Conservation (phyloP, 2,329 filamentous ascomycete species). For the Alternaria ventricosa region DNA sequence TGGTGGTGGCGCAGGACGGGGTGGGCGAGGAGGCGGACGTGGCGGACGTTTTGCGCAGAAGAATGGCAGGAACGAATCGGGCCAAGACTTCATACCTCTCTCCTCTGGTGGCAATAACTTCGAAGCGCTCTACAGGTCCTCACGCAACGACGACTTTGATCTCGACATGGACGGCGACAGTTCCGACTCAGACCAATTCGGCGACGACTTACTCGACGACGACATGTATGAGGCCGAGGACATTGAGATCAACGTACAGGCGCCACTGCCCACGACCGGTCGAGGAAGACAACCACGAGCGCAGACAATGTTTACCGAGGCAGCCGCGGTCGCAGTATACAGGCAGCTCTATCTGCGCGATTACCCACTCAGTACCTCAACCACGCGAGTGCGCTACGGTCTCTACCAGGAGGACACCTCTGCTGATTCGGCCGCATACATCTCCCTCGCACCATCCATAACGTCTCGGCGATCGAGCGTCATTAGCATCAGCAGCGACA, state of each 20-base stretch:
- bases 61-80: constrained; percentile 4
- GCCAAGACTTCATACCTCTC: constrained; percentile 20
- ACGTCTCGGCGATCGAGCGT: constrained; percentile 17
- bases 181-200: constrained; percentile 3
- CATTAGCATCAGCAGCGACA: constrained; percentile 17
- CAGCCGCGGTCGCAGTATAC: constrained; percentile 26
- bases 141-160: constrained; percentile 15
- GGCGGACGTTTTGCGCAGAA: constrained; percentile 13
- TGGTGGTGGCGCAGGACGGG: neutral
- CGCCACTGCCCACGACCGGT: constrained; percentile 3
- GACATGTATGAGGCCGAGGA: constrained; percentile 24
- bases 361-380: constrained; percentile 20
- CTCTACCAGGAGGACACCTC: constrained; percentile 12
- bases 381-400: constrained; percentile 18
- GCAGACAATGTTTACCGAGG: constrained; percentile 28
- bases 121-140: constrained; percentile 20
- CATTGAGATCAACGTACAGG: constrained; percentile 33
- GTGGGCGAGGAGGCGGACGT: constrained; percentile 2
- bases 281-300: constrained; percentile 7
- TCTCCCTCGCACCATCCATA: constrained; percentile 11
- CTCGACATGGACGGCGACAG: constrained; percentile 17
- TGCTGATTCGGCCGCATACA: constrained; percentile 9
- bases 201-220: constrained; percentile 14
- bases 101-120: constrained; percentile 23
- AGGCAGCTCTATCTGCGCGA: constrained; percentile 15